A percentile compares a stretch with the other conserved stretches of the same genome.
Evolutionary conservation across 441 rosid species (phyloP).

Genomic region (Adansonia rubrostipa): DNA sequence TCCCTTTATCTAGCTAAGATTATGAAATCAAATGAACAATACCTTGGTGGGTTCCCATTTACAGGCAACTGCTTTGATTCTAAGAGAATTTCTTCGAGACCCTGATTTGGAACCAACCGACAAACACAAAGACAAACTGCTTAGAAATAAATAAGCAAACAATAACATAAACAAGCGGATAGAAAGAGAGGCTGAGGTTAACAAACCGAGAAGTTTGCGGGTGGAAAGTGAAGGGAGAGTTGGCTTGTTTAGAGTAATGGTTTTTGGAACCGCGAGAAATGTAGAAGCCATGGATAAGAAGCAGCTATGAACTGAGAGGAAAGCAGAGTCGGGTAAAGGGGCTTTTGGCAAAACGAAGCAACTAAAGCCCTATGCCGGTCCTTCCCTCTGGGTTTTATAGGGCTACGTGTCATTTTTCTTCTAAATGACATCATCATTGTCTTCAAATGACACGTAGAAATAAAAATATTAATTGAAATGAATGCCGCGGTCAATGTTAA

Average conservation of each 20-base stretch:
- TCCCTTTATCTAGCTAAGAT: not conserved
- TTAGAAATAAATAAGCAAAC: not conserved
- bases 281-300: constrained; percentile 61
- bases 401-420: too few species aligned
- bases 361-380: not conserved
- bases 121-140: not conserved
- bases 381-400: not conserved
- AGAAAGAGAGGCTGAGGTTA: not conserved
- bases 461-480: too few species aligned
- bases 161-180: not conserved
- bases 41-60: constrained; percentile 10
- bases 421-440: too few species aligned
- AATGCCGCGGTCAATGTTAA: too few species aligned
- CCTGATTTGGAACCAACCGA: not conserved
- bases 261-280: constrained; percentile 49
- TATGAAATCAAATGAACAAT: not conserved
- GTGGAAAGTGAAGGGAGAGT: not conserved
- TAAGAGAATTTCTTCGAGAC: not conserved
- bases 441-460: too few species aligned
- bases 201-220: not conserved
- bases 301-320: not conserved
- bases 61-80: not conserved
- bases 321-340: not conserved
- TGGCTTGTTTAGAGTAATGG: constrained; percentile 30
- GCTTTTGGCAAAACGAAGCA: not conserved